These are phyloP conservation scores for Fusarium sp. DNA, from an alignment of 2,329 filamentous ascomycete species.

Conservation along the genomic window DNA sequence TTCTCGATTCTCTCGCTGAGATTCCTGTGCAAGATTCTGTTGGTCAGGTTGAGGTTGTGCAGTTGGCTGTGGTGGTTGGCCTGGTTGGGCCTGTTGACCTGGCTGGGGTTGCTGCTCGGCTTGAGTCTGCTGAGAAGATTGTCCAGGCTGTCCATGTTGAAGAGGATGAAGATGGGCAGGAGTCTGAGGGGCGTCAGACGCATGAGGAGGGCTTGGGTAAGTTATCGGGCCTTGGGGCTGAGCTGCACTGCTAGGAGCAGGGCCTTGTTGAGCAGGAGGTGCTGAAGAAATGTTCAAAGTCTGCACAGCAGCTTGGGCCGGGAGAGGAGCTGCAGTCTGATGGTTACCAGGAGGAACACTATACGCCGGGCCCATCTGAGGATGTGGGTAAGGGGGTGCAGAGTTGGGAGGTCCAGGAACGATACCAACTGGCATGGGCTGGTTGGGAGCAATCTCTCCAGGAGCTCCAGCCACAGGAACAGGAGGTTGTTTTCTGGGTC, in stretches of 20 bases:
- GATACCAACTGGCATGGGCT: slow-evolving; percentile 5
- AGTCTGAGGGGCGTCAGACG: slow-evolving; percentile 24
- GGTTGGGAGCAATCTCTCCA: slow-evolving; percentile 19
- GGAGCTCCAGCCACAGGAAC: slow-evolving; percentile 18
- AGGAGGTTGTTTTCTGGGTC: slow-evolving; percentile 60
- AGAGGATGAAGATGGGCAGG: slow-evolving; percentile 39
- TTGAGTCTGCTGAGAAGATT: slow-evolving; percentile 3
- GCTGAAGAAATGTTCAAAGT: not conserved
- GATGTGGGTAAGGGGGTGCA: slow-evolving; percentile 5
- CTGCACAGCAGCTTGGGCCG: slow-evolving; percentile 1
- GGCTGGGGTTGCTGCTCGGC: slow-evolving; percentile 16
- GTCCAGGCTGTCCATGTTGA: slow-evolving; percentile 21
- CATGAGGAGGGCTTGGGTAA: slow-evolving; percentile 38
- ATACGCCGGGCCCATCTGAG: slow-evolving; percentile 8
- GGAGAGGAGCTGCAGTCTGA: not conserved
- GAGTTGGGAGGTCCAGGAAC: slow-evolving; percentile 9
- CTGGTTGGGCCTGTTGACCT: not conserved
- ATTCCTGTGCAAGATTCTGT: slow-evolving; percentile 11
- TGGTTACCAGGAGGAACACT: not conserved
- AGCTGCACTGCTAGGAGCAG: not conserved
- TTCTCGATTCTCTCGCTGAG: slow-evolving; percentile 21
- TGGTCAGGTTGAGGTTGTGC: not conserved
- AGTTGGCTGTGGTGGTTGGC: slow-evolving; percentile 12
- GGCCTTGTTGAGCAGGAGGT: not conserved
- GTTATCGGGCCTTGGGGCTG: slow-evolving; percentile 10